These are phyloP conservation scores for Fusarium sp. DNA, from an alignment of 2,329 filamentous ascomycete genomes.

Conservation along the genomic window DNA sequence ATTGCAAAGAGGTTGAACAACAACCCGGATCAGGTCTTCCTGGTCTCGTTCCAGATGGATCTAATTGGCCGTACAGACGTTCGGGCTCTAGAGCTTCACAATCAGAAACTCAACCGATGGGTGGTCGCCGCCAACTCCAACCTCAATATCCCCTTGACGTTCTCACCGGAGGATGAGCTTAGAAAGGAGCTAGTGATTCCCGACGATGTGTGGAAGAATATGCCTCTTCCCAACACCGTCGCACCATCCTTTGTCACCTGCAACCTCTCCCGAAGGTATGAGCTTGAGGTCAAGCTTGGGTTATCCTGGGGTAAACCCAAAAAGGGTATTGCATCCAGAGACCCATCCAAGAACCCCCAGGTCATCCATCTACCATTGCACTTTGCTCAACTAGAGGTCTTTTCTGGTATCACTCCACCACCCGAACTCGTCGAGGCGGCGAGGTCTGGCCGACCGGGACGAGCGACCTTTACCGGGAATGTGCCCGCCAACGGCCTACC, in stretches of 20 bases:
- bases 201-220: constrained; percentile 76
- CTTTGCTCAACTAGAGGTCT: constrained; percentile 81
- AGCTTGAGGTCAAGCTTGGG: constrained; percentile 84
- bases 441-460: constrained; percentile 53
- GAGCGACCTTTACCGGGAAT: constrained; percentile 46
- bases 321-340: constrained; percentile 41
- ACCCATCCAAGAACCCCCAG: constrained; percentile 63
- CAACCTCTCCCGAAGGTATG: constrained; percentile 85
- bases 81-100: constrained; percentile 78
- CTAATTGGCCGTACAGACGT: constrained; percentile 85
- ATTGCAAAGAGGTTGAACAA: constrained; percentile 81
- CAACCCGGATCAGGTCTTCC: constrained; percentile 75
- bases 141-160: constrained; percentile 77
- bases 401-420: constrained; percentile 88
- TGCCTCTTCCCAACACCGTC: constrained; percentile 84
- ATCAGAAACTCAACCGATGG: constrained; percentile 80
- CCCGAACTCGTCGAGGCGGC: constrained; percentile 76
- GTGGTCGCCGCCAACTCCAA: constrained; percentile 79
- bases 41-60: constrained; percentile 84
- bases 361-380: constrained; percentile 82
- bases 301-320: constrained; percentile 77
- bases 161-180: constrained; percentile 63
- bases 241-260: constrained; percentile 90
- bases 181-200: constrained; percentile 79
- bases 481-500: constrained; percentile 36